A percentile compares a stretch with the other conserved stretches of the same genome.
Conservation (phyloP, 2,329 filamentous ascomycete species). For the Cladosporium sp. region DNA sequence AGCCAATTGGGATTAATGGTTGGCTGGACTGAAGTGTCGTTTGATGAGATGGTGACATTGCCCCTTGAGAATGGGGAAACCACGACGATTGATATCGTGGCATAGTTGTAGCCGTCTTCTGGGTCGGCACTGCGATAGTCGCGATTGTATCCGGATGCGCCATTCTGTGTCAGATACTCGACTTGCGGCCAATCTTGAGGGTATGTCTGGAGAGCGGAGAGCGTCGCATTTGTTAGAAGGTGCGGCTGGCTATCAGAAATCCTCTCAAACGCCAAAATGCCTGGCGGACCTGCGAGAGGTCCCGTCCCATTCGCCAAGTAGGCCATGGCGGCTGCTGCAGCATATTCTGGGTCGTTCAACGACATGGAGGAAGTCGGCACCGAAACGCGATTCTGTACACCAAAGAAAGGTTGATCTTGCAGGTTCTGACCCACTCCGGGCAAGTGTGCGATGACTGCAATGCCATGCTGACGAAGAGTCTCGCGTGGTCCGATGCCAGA, state of each 20-base stretch:
- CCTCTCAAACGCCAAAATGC: conserved; percentile 26
- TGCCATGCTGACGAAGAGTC: conserved; percentile 29
- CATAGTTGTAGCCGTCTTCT: conserved; percentile 30
- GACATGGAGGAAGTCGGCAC: conserved; percentile 16
- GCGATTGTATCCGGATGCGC: conserved; percentile 14
- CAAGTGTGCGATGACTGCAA: conserved; percentile 24
- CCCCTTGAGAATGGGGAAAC: conserved; percentile 34
- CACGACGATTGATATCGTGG: conserved; percentile 29
- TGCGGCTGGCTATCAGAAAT: conserved; percentile 19
- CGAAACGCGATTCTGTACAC: conserved; percentile 21
- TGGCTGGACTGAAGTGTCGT: conserved; percentile 26
- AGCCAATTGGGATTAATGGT: conserved; percentile 36
- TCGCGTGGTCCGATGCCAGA: conserved; percentile 29
- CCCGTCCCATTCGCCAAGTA: conserved; percentile 20
- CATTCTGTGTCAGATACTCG: conserved; percentile 20
- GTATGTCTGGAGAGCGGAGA: conserved; percentile 19
- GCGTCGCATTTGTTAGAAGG: conserved; percentile 13
- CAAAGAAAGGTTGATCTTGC: conserved; percentile 36
- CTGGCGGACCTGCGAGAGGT: conserved; percentile 21
- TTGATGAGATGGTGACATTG: conserved; percentile 30
- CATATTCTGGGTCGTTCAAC: conserved; percentile 14
- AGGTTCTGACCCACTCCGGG: conserved; percentile 30
- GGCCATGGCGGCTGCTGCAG: conserved; percentile 14
- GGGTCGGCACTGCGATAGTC: conserved; percentile 22
- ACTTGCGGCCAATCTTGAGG: conserved; percentile 35